A percentile compares a stretch with the other conserved stretches of the same genome.
Evolutionary conservation across 2,329 filamentous ascomycete genomes (phyloP).

Genomic region (Paecilomyces sp.): DNA sequence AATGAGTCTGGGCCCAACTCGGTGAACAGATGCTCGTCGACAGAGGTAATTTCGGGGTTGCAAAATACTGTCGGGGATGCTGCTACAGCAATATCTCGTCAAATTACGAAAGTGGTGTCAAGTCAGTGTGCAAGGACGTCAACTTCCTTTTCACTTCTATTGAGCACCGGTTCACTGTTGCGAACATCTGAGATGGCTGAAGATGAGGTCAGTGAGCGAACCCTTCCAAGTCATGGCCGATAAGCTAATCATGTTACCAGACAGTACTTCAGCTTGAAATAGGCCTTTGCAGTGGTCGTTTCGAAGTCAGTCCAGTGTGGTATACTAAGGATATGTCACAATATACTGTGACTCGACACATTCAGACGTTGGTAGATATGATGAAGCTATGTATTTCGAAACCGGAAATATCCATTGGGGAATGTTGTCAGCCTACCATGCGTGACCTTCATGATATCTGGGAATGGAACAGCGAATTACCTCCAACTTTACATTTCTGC

Average conservation of each 20-base stretch:
- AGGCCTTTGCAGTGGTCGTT: neutral
- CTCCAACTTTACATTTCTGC: conserved; percentile 36
- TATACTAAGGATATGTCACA: conserved; percentile 32
- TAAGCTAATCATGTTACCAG: neutral
- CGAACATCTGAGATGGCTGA: neutral
- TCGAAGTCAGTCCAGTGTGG: conserved; percentile 38
- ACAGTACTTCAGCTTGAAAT: neutral
- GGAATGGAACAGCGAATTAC: conserved; percentile 41
- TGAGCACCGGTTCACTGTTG: neutral
- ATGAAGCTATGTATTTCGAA: conserved; percentile 27
- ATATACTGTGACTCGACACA: conserved; percentile 37
- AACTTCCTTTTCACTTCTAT: neutral
- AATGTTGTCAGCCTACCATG: conserved; percentile 22
- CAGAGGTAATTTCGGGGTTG: neutral
- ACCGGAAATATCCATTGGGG: conserved; percentile 20
- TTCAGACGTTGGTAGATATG: conserved; percentile 37
- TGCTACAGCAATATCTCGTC: neutral
- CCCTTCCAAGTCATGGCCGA: neutral
- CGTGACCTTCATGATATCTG: conserved; percentile 41
- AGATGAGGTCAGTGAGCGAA: neutral
- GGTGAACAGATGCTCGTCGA: neutral
- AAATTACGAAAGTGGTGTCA: neutral
- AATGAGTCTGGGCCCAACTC: neutral
- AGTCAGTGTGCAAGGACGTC: neutral
- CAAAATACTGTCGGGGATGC: neutral